Evolutionary conservation across 2,329 filamentous ascomycete genomes (phyloP).

Genomic region (Hymenoscyphus occultus): DNA sequence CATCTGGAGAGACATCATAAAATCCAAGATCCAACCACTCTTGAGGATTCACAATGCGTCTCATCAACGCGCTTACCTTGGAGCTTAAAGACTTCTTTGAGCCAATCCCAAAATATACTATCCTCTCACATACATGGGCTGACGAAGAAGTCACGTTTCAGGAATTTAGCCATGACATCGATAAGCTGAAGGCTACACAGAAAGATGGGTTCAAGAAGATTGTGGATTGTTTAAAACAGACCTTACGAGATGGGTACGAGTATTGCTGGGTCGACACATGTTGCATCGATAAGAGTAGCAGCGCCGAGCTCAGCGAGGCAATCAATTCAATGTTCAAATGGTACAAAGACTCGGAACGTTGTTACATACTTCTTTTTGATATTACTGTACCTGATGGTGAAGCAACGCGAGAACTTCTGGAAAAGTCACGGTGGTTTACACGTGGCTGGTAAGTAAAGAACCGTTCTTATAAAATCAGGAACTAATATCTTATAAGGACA

Average conservation of each 20-base stretch:
- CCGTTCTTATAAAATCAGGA: too few species aligned
- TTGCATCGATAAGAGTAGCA: slow-evolving; percentile 12
- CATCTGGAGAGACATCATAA: too few species aligned
- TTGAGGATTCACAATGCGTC: not conserved
- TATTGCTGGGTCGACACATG: slow-evolving; percentile 13
- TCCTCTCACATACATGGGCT: slow-evolving; percentile 28
- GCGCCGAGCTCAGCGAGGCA: slow-evolving; percentile 10
- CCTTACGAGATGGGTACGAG: not conserved
- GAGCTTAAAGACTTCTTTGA: not conserved
- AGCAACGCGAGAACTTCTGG: not conserved
- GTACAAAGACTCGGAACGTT: slow-evolving; percentile 10
- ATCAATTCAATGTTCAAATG: slow-evolving; percentile 15
- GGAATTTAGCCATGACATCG: slow-evolving; percentile 2
- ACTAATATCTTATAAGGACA: too few species aligned
- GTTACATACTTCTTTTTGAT: slow-evolving; percentile 7
- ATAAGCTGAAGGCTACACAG: slow-evolving; percentile 1
- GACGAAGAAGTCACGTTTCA: slow-evolving; percentile 18
- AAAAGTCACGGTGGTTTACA: too few species aligned
- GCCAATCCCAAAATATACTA: slow-evolving; percentile 17
- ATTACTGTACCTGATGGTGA: not conserved
- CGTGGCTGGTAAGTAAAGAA: too few species aligned
- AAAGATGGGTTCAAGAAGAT: slow-evolving; percentile 9
- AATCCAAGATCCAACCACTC: too few species aligned
- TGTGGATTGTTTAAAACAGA: slow-evolving; percentile 7
- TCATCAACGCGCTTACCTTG: not conserved